Conservation (phyloP, 192 early-diverging fungal species). For the Linnemannia exigua region DNA sequence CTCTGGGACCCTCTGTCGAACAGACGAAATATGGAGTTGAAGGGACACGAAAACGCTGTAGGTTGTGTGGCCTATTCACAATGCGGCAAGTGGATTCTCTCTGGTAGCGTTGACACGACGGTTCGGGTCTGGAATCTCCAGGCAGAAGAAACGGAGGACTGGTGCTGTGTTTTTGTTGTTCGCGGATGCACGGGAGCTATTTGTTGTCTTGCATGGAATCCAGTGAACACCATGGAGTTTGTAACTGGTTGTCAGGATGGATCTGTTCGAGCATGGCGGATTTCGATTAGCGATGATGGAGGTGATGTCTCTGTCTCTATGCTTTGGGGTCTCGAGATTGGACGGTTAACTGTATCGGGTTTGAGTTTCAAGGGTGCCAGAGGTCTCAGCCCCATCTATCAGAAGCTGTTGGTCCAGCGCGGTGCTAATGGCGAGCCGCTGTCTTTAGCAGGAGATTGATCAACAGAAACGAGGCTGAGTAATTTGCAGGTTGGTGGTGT, state of each 20-base stretch:
- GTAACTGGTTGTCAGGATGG: not conserved
- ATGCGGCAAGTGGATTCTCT: not conserved
- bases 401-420: not conserved
- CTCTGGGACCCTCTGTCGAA: not conserved
- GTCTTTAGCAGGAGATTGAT: too few relatives aligned
- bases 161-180: not conserved
- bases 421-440: not conserved
- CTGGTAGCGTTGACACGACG: not conserved
- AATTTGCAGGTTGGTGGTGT: too few relatives aligned
- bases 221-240: not conserved
- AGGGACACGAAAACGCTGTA: not conserved
- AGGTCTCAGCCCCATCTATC: not conserved
- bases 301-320: not conserved
- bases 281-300: not conserved
- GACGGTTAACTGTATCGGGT: not conserved
- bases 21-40: not conserved
- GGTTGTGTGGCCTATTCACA: not conserved
- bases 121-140: not conserved
- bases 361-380: not conserved
- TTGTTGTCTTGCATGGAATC: not conserved
- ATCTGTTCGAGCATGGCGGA: not conserved
- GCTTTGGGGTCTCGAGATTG: not conserved
- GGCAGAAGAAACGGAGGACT: not conserved
- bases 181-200: not conserved
- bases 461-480: too few relatives aligned